These are phyloP conservation scores for Arthrobotrys musiformis DNA, from an alignment of 2,329 filamentous ascomycete genomes.

Conservation along the genomic window DNA sequence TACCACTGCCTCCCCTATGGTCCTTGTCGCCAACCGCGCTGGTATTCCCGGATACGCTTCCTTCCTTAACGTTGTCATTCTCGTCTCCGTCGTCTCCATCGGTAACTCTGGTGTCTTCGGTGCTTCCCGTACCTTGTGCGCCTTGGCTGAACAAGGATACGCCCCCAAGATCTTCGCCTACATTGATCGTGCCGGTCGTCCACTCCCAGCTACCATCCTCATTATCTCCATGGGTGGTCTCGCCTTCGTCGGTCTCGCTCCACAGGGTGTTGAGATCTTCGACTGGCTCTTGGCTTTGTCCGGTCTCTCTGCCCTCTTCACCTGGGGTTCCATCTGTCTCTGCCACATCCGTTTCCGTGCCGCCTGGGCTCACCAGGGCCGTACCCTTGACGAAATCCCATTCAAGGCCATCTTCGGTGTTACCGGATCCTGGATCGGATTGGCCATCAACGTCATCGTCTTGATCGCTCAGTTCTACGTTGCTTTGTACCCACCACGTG, in stretches of 20 bases:
- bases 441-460: slow-evolving; percentile 69
- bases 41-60: slow-evolving; percentile 67
- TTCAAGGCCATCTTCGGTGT: slow-evolving; percentile 72
- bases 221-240: slow-evolving; percentile 67
- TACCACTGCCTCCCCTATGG: slow-evolving; percentile 64
- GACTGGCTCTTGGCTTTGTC: slow-evolving; percentile 74
- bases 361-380: slow-evolving; percentile 71
- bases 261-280: slow-evolving; percentile 68
- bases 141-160: slow-evolving; percentile 71
- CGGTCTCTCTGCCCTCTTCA: slow-evolving; percentile 72
- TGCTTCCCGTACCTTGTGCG: slow-evolving; percentile 70
- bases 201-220: slow-evolving; percentile 66
- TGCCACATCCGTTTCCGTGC: slow-evolving; percentile 75
- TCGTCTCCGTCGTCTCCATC: slow-evolving; percentile 67
- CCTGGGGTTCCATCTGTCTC: slow-evolving; percentile 74
- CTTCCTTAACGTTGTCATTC: slow-evolving; percentile 69
- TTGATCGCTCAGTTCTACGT: slow-evolving; percentile 67
- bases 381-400: slow-evolving; percentile 72
- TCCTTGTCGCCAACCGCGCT: slow-evolving; percentile 67
- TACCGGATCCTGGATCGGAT: slow-evolving; percentile 72
- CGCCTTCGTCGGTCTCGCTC: slow-evolving; percentile 66
- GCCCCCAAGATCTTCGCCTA: slow-evolving; percentile 70
- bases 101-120: slow-evolving; percentile 69
- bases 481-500: slow-evolving; percentile 53
- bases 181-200: slow-evolving; percentile 70